Conservation (phyloP, 192 early-diverging fungal species). For the Backusella tarrabulga region DNA sequence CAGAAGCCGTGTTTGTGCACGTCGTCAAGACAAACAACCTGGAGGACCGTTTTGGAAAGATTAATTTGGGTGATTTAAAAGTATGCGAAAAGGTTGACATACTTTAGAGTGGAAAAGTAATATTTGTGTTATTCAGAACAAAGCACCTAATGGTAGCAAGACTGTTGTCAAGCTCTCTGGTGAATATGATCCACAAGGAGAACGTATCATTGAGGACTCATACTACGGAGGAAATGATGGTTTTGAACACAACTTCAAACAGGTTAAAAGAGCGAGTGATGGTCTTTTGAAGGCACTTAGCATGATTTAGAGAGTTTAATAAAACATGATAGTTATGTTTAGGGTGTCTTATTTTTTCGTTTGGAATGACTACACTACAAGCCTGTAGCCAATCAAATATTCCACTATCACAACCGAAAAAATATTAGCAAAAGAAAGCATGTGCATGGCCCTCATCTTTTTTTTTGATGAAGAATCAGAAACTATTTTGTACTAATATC, state of each 20-base stretch:
- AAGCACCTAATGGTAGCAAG: constrained; percentile 25
- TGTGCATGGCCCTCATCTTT: too few species aligned
- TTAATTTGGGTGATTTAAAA: constrained; percentile 71
- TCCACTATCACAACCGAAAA: too few species aligned
- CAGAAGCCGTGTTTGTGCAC: constrained; percentile 88
- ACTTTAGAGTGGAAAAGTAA: background rate
- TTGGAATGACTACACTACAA: too few species aligned
- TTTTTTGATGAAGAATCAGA: too few species aligned
- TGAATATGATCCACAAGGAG: constrained; percentile 71
- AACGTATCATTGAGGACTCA: constrained; percentile 71
- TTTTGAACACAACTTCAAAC: constrained; percentile 77
- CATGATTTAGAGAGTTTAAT: constrained; percentile 7
- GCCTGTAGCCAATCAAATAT: too few species aligned
- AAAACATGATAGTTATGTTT: too few species aligned
- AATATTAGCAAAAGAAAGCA: too few species aligned
- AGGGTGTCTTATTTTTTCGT: too few species aligned
- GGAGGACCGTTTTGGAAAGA: constrained; percentile 48
- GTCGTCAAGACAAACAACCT: constrained; percentile 61
- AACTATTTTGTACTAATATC: too few species aligned
- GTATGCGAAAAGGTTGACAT: background rate
- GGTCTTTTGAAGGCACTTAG: constrained; percentile 62
- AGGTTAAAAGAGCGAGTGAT: constrained; percentile 66
- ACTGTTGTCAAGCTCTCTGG: constrained; percentile 70
- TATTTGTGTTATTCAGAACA: constrained; percentile 5
- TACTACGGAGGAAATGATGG: constrained; percentile 72